Base-by-base conservation (phyloP, 2,329 filamentous ascomycete genomes). In the Plectosphaerella cucumerina region DNA sequence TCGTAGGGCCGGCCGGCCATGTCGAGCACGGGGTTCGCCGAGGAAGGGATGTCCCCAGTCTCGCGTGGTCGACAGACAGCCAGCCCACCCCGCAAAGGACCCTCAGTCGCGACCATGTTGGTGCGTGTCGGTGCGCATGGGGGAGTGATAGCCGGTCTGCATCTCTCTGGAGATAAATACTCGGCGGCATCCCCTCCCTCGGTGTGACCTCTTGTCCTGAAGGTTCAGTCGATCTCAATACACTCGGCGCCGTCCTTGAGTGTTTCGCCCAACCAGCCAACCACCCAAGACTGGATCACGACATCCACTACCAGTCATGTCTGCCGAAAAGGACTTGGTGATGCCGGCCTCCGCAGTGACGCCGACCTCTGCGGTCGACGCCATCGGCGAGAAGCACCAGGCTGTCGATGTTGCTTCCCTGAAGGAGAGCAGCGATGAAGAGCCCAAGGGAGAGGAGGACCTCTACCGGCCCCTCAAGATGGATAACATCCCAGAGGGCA, bases 391-490 rank as follows among this genome's bases (percentile, higher is more conserved):
- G 45, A 47, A 47, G 45, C 23, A 37, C 14, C 15, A 11, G 15
- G 34, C 34, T 15, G 10, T 20, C 20, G 45, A 47, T 4, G 18
- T 23, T 39, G 33, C 37, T 17, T 47, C 45, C 20, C 33, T 35
- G 26, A 64, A 67, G 53, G 58, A 65, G 52, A 59, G 61, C 26
- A 57, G 60, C 21, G 55, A 56, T 23, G 39, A 42, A 4, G 58
- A 65, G 18, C 52, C 53, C 10, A 60, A 63, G 31, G 63, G 67
- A 51, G 65, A 67, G 26, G 59, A 67, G 48, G 70, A 73, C 47
- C 67, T 73, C 22, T 73, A 70, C 58, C 56, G 62, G n/a, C 70
- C 70, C 12, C 59, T 73, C 10, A 56, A 62, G 49, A 66, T 70
- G 65, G 66, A 70, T 23, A 57, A 61, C 2, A 57, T 55, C 44